Percentiles rank a stretch among this genome's conserved stretches.
Conservation (phyloP, 164 flowering plant species). For the Litsea cubeba region DNA sequence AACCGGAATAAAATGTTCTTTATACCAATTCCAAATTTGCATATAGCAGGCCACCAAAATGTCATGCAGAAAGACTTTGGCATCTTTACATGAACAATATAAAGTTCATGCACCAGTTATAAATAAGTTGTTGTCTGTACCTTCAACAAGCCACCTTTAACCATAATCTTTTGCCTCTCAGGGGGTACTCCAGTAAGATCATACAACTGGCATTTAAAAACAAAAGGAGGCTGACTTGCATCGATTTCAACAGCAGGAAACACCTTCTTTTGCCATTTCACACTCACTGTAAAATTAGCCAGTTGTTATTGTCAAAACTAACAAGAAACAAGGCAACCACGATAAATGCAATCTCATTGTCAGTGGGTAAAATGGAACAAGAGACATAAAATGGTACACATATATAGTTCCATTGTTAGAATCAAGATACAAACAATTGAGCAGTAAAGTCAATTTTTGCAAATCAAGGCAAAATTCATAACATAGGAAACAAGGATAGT, state of each 20-base stretch:
- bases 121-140: constrained; percentile 23
- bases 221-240: constrained; percentile 81
- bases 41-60: not conserved
- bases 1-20: not conserved
- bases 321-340: not conserved
- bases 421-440: too few relatives aligned
- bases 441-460: too few relatives aligned
- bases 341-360: not conserved
- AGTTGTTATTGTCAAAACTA: not conserved
- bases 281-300: constrained; percentile 54
- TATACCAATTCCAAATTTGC: not conserved
- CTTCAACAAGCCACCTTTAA: constrained; percentile 95
- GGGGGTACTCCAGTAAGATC: constrained; percentile 99
- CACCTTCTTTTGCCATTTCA: constrained; percentile 92
- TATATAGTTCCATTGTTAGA: not conserved
- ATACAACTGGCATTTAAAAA: constrained; percentile 88
- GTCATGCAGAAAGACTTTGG: not conserved
- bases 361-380: not conserved
- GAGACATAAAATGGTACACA: not conserved
- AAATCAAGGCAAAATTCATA: too few relatives aligned
- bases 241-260: constrained; percentile 80
- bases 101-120: not conserved
- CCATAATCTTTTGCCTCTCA: constrained; percentile 96
- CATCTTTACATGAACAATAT: not conserved
- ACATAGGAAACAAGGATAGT: too few relatives aligned